A percentile compares a stretch with the other conserved stretches of the same genome.
Evolutionary conservation across 371 early-diverging fungal species (phyloP).

Genomic region (Mortierella sp.): DNA sequence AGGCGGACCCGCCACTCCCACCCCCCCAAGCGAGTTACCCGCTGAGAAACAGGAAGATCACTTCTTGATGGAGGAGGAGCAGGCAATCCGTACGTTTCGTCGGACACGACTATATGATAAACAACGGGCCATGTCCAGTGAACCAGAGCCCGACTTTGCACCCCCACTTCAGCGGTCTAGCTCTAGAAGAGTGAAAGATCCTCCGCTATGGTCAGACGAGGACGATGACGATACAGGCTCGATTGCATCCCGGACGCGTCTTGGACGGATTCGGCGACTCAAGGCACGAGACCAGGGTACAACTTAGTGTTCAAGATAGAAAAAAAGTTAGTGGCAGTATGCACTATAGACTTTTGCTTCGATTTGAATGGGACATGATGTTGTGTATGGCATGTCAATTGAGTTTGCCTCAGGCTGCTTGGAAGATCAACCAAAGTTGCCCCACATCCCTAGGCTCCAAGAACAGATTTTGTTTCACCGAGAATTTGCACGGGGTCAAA

Average conservation of each 20-base stretch:
- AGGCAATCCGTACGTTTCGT: not conserved
- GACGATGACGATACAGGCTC: conserved; percentile 22
- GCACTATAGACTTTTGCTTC: too few species aligned
- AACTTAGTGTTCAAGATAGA: too few species aligned
- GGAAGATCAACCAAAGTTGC: too few species aligned
- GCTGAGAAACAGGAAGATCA: too few species aligned
- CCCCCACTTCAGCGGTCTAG: conserved; percentile 13
- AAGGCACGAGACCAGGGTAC: conserved; percentile 14
- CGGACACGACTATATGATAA: not conserved
- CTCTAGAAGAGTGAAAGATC: conserved; percentile 9
- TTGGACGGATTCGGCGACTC: conserved; percentile 19
- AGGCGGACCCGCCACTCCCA: not conserved
- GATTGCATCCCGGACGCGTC: conserved; percentile 31
- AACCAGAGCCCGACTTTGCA: not conserved
- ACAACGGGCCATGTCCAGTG: not conserved
- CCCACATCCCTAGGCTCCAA: too few species aligned
- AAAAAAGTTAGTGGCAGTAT: too few species aligned
- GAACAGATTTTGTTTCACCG: too few species aligned
- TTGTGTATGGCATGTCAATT: too few species aligned
- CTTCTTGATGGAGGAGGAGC: not conserved
- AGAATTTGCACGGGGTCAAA: too few species aligned
- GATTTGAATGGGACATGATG: too few species aligned
- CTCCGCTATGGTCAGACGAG: conserved; percentile 1
- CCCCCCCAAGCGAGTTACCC: not conserved
- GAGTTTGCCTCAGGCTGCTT: too few species aligned